phyloP scores from a whole-genome alignment of 768 basidiomycete species.

The Agrocybe pediades region DNA sequence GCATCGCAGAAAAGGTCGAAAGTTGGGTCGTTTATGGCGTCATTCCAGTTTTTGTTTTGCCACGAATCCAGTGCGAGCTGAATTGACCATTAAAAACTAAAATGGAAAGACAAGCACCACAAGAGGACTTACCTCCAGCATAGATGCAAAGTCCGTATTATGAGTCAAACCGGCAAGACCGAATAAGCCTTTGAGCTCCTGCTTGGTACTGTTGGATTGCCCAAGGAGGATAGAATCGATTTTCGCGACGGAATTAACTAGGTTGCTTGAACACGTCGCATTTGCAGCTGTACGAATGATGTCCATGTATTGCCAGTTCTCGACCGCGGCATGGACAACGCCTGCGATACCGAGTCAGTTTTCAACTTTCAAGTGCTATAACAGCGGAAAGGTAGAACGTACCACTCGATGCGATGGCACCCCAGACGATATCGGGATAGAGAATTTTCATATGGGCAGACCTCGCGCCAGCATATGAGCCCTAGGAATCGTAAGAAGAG shows the following conservation, averaged over 20 bases:
- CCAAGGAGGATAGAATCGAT: constrained; percentile 66
- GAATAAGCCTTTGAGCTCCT: constrained; percentile 70
- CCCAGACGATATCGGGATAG: constrained; percentile 87
- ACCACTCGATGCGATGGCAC: constrained; percentile 89
- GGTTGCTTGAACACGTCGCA: constrained; percentile 56
- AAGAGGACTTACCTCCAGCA: constrained; percentile 56
- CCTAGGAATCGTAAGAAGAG: constrained; percentile 38
- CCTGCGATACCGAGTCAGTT: constrained; percentile 36
- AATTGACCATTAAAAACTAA: not conserved
- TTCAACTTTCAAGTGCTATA: not conserved
- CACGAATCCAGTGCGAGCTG: constrained; percentile 64
- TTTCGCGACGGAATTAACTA: constrained; percentile 55
- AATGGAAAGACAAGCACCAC: constrained; percentile 8
- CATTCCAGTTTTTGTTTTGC: constrained; percentile 91
- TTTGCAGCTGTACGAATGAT: constrained; percentile 74
- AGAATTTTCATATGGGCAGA: constrained; percentile 89
- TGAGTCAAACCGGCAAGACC: constrained; percentile 69
- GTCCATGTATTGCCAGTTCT: constrained; percentile 90
- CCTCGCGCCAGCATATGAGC: constrained; percentile 91
- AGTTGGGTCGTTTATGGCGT: constrained; percentile 54
- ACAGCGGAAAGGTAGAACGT: constrained; percentile 19
- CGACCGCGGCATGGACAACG: constrained; percentile 82
- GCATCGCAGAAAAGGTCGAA: constrained; percentile 74
- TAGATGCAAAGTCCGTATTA: constrained; percentile 77
- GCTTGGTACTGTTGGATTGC: constrained; percentile 35